Evolutionary conservation across 345 rosid species (phyloP).

Genomic region (Linum trigynum): DNA sequence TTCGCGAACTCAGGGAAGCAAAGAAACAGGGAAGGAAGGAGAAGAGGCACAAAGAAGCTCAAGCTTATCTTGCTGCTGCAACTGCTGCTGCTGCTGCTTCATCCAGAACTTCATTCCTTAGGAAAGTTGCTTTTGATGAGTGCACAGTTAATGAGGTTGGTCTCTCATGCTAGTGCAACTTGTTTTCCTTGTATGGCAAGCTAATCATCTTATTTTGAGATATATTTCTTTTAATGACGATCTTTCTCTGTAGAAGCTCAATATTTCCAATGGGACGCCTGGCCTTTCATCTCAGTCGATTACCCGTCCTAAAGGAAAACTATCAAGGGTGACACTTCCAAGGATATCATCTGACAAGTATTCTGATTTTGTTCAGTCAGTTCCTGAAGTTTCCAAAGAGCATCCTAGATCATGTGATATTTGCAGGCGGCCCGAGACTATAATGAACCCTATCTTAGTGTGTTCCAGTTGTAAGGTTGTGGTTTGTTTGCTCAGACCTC

Average conservation of each 20-base stretch:
- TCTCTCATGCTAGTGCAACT: slow-evolving; percentile 5
- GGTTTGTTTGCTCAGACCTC: background rate
- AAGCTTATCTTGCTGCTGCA: slow-evolving; percentile 95
- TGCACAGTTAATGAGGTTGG: slow-evolving; percentile 60
- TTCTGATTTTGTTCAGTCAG: slow-evolving; percentile 37
- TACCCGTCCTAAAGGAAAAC: slow-evolving; percentile 57
- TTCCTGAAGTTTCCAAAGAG: slow-evolving; percentile 50
- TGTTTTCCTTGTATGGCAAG: background rate
- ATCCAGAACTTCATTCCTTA: slow-evolving; percentile 72
- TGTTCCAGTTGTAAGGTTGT: slow-evolving; percentile 94
- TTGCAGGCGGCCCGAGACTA: slow-evolving; percentile 80
- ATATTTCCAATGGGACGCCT: slow-evolving; percentile 48
- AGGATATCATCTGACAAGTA: slow-evolving; percentile 53
- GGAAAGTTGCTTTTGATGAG: slow-evolving; percentile 76
- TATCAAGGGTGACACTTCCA: slow-evolving; percentile 42
- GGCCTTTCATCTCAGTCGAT: slow-evolving; percentile 41
- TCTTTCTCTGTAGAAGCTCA: slow-evolving; percentile 37
- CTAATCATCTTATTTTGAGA: background rate
- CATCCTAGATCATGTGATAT: slow-evolving; percentile 77
- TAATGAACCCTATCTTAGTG: slow-evolving; percentile 74
- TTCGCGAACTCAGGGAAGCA: slow-evolving; percentile 71
- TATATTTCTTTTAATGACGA: background rate
- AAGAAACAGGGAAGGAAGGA: slow-evolving; percentile 96
- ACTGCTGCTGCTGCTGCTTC: slow-evolving; percentile 98
- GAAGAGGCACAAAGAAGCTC: slow-evolving; percentile 88